Percentiles rank a stretch among this genome's conserved stretches.
phyloP scores from a whole-genome alignment of 2,329 filamentous ascomycete species.

The Aspergillus persii region DNA sequence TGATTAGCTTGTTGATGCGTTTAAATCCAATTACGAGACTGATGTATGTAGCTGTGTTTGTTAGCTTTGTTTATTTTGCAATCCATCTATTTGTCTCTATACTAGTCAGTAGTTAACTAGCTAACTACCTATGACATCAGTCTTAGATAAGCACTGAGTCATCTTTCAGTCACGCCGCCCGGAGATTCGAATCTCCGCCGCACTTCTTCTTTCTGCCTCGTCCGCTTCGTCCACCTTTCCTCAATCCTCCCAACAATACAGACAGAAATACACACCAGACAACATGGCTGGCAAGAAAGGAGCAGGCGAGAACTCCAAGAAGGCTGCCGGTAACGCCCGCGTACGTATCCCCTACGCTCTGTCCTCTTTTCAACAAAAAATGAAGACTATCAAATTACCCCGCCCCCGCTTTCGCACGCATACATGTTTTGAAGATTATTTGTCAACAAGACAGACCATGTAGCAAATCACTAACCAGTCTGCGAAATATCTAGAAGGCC shows the following conservation, averaged over 20 bases:
- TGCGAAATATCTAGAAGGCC: constrained; percentile 65
- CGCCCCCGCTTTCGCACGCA: constrained; percentile 23
- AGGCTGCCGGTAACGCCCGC: constrained; percentile 77
- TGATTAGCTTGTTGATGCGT: background rate
- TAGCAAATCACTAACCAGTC: background rate
- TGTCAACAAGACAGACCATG: too few relatives aligned
- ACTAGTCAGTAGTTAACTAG: background rate
- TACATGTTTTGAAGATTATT: background rate
- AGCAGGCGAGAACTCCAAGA: constrained; percentile 74
- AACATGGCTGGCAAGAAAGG: constrained; percentile 71
- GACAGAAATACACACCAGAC: background rate
- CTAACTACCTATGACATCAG: background rate
- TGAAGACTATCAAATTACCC: constrained; percentile 12
- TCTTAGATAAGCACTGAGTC: background rate
- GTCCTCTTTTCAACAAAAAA: background rate
- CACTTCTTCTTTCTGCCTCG: background rate
- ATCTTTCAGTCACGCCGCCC: background rate
- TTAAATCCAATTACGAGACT: too few relatives aligned
- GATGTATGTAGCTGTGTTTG: too few relatives aligned
- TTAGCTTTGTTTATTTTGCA: too few relatives aligned
- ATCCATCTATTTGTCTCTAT: too few relatives aligned
- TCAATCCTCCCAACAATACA: background rate
- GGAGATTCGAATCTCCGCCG: background rate
- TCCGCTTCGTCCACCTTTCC: background rate
- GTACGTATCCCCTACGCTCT: constrained; percentile 28